These are phyloP conservation scores for Tilletia caries DNA, from an alignment of 1,284 basidiomycete genomes.

Conservation along the genomic window DNA sequence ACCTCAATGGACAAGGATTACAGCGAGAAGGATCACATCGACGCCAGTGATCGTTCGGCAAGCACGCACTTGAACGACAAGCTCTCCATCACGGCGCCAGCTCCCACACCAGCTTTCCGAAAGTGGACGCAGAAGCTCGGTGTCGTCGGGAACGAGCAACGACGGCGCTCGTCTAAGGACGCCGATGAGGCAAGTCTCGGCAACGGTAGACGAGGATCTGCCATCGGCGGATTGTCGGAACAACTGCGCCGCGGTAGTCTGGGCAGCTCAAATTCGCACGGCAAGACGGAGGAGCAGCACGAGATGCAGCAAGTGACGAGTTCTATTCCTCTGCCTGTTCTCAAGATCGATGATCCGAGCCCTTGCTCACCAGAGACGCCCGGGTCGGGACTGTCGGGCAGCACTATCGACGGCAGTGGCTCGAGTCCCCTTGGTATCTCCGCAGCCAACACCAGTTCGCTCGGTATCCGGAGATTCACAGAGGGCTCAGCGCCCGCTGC, in stretches of 20 bases:
- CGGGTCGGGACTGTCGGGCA: not conserved
- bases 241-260: not conserved
- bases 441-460: constrained; percentile 14
- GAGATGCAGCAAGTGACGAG: constrained; percentile 32
- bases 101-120: not conserved
- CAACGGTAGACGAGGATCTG: constrained; percentile 13
- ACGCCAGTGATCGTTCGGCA: not conserved
- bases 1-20: constrained; percentile 28
- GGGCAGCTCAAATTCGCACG: not conserved
- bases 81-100: constrained; percentile 12
- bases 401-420: not conserved
- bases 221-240: not conserved
- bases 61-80: constrained; percentile 23
- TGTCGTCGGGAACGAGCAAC: not conserved
- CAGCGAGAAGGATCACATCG: constrained; percentile 26
- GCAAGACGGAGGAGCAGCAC: constrained; percentile 26
- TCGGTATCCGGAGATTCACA: constrained; percentile 30
- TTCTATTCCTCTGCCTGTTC: constrained; percentile 19
- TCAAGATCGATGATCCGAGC: constrained; percentile 15
- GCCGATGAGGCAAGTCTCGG: constrained; percentile 16
- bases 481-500: constrained; percentile 13
- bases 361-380: constrained; percentile 1
- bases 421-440: not conserved
- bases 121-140: constrained; percentile 20
- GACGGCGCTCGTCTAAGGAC: constrained; percentile 19